Evolutionary conservation across 371 early-diverging fungal species (phyloP), one percentile per base, ranked within the genome.

Genomic region (Lichtheimia corymbifera): DNA sequence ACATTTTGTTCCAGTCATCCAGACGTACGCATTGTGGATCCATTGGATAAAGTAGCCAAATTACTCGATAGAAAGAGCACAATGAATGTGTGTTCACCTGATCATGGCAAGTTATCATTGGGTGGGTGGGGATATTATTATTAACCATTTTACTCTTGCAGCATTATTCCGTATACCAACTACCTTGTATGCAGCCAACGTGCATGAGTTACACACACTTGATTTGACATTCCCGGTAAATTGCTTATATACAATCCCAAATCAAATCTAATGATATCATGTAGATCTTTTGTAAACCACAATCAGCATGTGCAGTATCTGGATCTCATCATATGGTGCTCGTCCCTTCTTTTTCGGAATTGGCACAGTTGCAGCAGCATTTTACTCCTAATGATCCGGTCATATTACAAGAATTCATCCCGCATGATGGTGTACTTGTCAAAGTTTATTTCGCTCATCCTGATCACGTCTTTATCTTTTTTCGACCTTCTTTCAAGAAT

Each of bases 301-400:
- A 67, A 45, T 62, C 75, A 22, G 82, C 82, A 4, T 81, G 82
- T 28, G 74, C 79, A 0, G 73, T 76, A 17, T 67, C 63, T 11
- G 76, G 67, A 50, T 68, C 82, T 2, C 82, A 81, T 54, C 70
- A 78, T 49, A 81, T 81, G 82, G 66, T 62, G 11, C 53, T 81
- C 1, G 64, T 81, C 49, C 77, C 77, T 22, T 68, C 73, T 15
- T 43, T 44, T 41, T 13, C 66, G 14, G 55, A 54, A 22, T 66
- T 72, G 62, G 5, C 50, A 14, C 49, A 61, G 11, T 27, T 77
- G 5, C 18, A 41, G 15, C 45, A 57, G 13, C 47, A 57, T 50
- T 71, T 67, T 30, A 20, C 61, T 2, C 47, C 61, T 0, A 41
- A 70, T 4, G 79, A 74, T 22, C 63, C 74, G 0, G 70, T 81